Conservation (phyloP, 1,284 basidiomycete species). For the Boletus subluridellus region DNA sequence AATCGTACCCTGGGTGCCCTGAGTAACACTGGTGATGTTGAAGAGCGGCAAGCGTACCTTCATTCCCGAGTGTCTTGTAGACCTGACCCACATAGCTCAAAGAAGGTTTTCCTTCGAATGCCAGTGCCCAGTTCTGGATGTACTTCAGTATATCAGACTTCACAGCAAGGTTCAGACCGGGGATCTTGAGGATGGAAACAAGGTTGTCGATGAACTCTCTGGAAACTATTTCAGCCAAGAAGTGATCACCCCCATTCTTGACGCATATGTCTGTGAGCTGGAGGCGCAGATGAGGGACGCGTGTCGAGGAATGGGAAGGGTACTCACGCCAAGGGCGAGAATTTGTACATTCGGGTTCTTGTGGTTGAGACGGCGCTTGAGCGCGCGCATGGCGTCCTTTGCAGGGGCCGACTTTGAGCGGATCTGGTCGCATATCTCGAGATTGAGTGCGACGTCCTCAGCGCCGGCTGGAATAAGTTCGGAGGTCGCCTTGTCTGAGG, state of each 20-base stretch:
- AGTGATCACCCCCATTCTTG: slow-evolving; percentile 97
- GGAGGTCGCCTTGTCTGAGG: slow-evolving; percentile 84
- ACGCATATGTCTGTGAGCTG: slow-evolving; percentile 91
- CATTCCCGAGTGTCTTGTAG: slow-evolving; percentile 72
- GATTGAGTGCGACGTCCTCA: slow-evolving; percentile 90
- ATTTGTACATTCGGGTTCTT: slow-evolving; percentile 97
- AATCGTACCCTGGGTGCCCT: slow-evolving; percentile 61
- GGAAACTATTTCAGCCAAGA: slow-evolving; percentile 79
- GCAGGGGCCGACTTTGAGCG: slow-evolving; percentile 86
- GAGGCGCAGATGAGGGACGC: slow-evolving; percentile 9
- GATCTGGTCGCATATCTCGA: slow-evolving; percentile 97
- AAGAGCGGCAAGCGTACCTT: slow-evolving; percentile 50
- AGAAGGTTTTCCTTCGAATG: slow-evolving; percentile 80
- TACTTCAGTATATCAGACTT: slow-evolving; percentile 76
- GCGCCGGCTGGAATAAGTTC: slow-evolving; percentile 77
- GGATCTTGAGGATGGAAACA: slow-evolving; percentile 75
- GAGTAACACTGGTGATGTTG: neutral
- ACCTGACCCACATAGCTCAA: slow-evolving; percentile 75
- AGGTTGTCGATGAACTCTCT: slow-evolving; percentile 93
- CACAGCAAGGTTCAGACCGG: slow-evolving; percentile 76
- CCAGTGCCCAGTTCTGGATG: slow-evolving; percentile 90
- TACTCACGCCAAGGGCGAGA: slow-evolving; percentile 75
- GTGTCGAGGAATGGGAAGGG: neutral
- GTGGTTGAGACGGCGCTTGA: slow-evolving; percentile 86
- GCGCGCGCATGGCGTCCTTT: slow-evolving; percentile 83